phyloP scores from a whole-genome alignment of 148 eudicot genomes.

The Heliamphora exappendiculata region DNA sequence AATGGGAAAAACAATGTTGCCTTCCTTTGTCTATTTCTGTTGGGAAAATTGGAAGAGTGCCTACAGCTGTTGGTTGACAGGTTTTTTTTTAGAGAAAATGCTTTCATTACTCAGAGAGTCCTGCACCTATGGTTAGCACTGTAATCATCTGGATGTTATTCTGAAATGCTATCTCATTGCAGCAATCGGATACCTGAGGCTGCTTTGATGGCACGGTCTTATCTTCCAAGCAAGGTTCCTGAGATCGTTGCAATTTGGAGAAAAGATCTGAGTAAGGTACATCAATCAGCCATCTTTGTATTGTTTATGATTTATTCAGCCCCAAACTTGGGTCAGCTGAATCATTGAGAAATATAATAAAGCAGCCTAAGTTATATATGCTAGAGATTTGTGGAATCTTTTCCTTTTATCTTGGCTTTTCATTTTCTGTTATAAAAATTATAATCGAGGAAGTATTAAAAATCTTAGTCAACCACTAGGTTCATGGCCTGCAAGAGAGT shows the following conservation, averaged over 20 bases:
- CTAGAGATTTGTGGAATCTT: not conserved
- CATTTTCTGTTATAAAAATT: not conserved
- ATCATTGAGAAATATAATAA: conserved; percentile 2
- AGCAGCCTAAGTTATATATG: conserved; percentile 2
- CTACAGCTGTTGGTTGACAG: conserved; percentile 88
- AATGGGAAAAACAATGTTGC: conserved; percentile 93
- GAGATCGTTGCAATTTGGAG: conserved; percentile 89
- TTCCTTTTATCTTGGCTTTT: not conserved
- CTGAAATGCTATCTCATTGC: conserved; percentile 27
- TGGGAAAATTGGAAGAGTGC: conserved; percentile 92
- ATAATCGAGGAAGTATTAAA: not conserved
- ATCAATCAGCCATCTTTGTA: not conserved
- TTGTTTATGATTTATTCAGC: not conserved
- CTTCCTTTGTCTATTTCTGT: conserved; percentile 76
- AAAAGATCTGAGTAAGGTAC: conserved; percentile 81
- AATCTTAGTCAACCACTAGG: not conserved
- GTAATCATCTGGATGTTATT: not conserved
- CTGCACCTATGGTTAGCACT: not conserved
- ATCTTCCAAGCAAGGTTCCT: conserved; percentile 93
- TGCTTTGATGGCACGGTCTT: conserved; percentile 93
- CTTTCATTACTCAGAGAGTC: not conserved
- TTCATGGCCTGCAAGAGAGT: not conserved
- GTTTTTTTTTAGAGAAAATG: conserved; percentile 21
- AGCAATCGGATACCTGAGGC: conserved; percentile 98
- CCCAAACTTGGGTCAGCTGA: not conserved